phyloP scores from a whole-genome alignment of 2,329 filamentous ascomycete species.

The Seiridium cupressi region DNA sequence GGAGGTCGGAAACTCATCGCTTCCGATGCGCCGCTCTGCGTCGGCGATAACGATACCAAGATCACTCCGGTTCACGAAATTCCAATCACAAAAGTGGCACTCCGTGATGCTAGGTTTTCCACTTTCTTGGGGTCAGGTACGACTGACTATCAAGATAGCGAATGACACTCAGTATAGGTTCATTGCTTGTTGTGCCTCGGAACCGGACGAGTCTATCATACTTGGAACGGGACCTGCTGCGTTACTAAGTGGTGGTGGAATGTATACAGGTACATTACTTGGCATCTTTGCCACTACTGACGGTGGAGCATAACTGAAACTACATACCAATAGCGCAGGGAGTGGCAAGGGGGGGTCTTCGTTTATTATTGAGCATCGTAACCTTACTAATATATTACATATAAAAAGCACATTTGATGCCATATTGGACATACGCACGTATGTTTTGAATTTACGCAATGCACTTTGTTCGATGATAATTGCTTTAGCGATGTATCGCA shows the following conservation, averaged over 20 bases:
- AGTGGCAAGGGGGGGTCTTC: not conserved
- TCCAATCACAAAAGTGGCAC: too few relatives aligned
- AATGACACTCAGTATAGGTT: not conserved
- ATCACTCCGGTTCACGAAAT: not conserved
- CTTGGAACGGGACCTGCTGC: not conserved
- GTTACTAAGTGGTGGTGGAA: constrained; percentile 5
- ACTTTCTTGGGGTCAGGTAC: not conserved
- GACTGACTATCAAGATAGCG: not conserved
- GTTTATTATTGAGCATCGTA: not conserved
- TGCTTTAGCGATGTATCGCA: too few relatives aligned
- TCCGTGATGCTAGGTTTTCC: not conserved
- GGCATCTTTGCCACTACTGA: constrained; percentile 54
- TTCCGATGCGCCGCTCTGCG: not conserved
- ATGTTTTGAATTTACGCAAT: too few relatives aligned
- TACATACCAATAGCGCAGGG: constrained; percentile 30
- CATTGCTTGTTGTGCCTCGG: not conserved
- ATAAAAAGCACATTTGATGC: too few relatives aligned
- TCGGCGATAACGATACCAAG: not conserved
- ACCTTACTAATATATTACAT: too few relatives aligned
- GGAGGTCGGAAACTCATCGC: not conserved
- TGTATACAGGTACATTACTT: constrained; percentile 41
- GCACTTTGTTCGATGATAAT: too few relatives aligned
- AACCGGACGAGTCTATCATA: not conserved
- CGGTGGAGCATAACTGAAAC: constrained; percentile 44
- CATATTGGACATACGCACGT: too few relatives aligned